Conservation (phyloP, 1,284 basidiomycete species). For the Peniophora sp. region DNA sequence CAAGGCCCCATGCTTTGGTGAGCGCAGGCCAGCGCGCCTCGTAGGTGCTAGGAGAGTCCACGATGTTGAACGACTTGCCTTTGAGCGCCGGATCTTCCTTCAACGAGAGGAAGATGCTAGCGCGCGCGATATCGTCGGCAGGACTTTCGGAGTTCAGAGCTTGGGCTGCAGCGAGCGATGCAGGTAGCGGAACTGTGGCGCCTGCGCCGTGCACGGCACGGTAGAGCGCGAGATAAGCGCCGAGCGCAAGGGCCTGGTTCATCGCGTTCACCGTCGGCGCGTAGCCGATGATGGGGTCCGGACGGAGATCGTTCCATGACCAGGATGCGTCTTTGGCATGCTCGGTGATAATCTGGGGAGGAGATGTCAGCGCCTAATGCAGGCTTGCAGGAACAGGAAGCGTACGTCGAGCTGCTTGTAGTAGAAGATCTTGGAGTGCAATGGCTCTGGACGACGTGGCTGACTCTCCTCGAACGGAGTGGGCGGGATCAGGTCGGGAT, state of each 20-base stretch:
- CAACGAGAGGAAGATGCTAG: background rate
- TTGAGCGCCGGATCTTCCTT: background rate
- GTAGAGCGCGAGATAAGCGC: slow-evolving; percentile 3
- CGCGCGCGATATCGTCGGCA: background rate
- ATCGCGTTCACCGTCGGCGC: slow-evolving; percentile 4
- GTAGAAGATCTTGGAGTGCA: slow-evolving; percentile 3
- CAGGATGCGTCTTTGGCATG: slow-evolving; percentile 1
- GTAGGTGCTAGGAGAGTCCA: background rate
- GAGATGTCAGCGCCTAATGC: background rate
- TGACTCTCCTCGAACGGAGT: slow-evolving; percentile 1
- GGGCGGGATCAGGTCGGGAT: background rate
- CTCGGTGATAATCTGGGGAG: background rate
- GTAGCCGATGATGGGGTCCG: slow-evolving; percentile 5
- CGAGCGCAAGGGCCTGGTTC: slow-evolving; percentile 2
- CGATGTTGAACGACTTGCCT: background rate
- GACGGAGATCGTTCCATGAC: slow-evolving; percentile 3
- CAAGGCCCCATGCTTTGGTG: background rate
- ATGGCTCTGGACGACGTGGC: slow-evolving; percentile 3
- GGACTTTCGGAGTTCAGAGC: background rate
- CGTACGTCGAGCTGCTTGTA: slow-evolving; percentile 3
- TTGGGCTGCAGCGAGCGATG: background rate
- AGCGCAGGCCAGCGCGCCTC: background rate
- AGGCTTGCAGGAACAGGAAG: background rate
- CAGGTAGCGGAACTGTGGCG: slow-evolving; percentile 1
- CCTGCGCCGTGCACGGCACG: slow-evolving; percentile 3